Conservation (phyloP, 2,329 filamentous ascomycete species). For the Cucurbitaria berberidis region DNA sequence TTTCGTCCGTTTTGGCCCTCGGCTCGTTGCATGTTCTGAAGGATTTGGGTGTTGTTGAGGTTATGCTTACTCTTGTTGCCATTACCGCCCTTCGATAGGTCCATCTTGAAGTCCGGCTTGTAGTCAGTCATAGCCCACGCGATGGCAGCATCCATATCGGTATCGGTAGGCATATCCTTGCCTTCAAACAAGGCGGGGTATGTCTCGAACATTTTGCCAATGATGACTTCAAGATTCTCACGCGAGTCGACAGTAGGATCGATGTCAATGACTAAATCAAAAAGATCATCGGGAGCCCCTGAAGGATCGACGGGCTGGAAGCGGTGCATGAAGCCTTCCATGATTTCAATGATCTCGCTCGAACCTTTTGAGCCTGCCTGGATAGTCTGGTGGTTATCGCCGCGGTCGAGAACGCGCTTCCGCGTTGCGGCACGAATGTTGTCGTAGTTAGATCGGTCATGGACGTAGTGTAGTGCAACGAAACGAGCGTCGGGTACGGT, state of each 20-base stretch:
- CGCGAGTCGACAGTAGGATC: conserved; percentile 79
- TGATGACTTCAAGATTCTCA: conserved; percentile 80
- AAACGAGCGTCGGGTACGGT: conserved; percentile 69
- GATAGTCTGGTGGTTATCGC: conserved; percentile 98
- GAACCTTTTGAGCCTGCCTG: conserved; percentile 76
- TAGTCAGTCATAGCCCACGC: conserved; percentile 77
- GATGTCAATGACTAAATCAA: conserved; percentile 84
- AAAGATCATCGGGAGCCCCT: conserved; percentile 75
- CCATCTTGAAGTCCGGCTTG: conserved; percentile 75
- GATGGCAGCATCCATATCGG: conserved; percentile 82
- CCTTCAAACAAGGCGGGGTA: conserved; percentile 77
- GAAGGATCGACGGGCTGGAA: conserved; percentile 79
- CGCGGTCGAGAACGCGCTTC: conserved; percentile 79
- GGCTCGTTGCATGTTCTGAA: conserved; percentile 38
- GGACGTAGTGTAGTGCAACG: conserved; percentile 87
- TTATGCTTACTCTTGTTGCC: conserved; percentile 21
- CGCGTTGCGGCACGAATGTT: conserved; percentile 77
- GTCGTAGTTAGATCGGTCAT: conserved; percentile 71
- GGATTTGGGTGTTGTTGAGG: conserved; percentile 48
- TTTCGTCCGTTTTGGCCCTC: conserved; percentile 18
- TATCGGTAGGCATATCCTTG: conserved; percentile 67
- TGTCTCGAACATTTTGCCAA: conserved; percentile 72
- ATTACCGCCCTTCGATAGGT: conserved; percentile 63
- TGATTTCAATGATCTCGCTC: conserved; percentile 82
- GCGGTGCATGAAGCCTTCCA: conserved; percentile 89